A percentile compares a stretch with the other conserved stretches of the same genome.
These are phyloP conservation scores for Parascedosporium putredinis DNA, from an alignment of 2,329 filamentous ascomycete species.

Conservation along the genomic window DNA sequence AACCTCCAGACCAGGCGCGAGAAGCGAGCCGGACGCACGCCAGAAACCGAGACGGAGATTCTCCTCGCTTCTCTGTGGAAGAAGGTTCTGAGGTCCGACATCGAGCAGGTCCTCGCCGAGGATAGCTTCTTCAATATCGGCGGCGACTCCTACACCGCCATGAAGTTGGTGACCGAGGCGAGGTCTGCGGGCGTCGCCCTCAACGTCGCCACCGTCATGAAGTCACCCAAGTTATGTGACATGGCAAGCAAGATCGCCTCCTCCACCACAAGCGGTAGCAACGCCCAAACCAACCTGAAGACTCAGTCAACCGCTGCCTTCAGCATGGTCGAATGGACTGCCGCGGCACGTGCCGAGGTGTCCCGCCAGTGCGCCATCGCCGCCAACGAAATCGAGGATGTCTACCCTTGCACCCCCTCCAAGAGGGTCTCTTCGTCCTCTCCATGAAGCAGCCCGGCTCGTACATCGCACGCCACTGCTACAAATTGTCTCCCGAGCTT, in stretches of 20 bases:
- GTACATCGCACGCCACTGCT: slow-evolving; percentile 24
- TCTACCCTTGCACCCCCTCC: slow-evolving; percentile 30
- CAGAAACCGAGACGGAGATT: slow-evolving; percentile 26
- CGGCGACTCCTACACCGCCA: slow-evolving; percentile 35
- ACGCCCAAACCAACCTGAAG: not conserved
- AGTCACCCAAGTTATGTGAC: slow-evolving; percentile 22
- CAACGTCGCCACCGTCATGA: slow-evolving; percentile 35
- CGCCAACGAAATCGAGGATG: slow-evolving; percentile 18
- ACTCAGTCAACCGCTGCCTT: not conserved
- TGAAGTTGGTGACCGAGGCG: slow-evolving; percentile 27
- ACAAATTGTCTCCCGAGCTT: slow-evolving; percentile 14
- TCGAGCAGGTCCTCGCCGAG: slow-evolving; percentile 21
- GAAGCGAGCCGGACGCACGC: slow-evolving; percentile 10
- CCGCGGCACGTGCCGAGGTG: not conserved
- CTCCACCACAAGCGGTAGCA: not conserved
- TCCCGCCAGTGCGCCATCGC: slow-evolving; percentile 4
- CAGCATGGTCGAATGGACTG: slow-evolving; percentile 1
- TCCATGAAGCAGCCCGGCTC: slow-evolving; percentile 22
- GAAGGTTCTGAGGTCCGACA: slow-evolving; percentile 22
- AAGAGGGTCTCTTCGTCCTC: slow-evolving; percentile 28
- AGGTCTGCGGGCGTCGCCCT: slow-evolving; percentile 26
- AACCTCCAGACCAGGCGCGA: slow-evolving; percentile 18
- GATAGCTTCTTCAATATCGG: slow-evolving; percentile 37
- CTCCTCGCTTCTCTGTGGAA: slow-evolving; percentile 26
- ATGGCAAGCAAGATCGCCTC: slow-evolving; percentile 29